Evolutionary conservation across 2,329 filamentous ascomycete genomes (phyloP).

Genomic region (Paraphaeosphaeria minitans): DNA sequence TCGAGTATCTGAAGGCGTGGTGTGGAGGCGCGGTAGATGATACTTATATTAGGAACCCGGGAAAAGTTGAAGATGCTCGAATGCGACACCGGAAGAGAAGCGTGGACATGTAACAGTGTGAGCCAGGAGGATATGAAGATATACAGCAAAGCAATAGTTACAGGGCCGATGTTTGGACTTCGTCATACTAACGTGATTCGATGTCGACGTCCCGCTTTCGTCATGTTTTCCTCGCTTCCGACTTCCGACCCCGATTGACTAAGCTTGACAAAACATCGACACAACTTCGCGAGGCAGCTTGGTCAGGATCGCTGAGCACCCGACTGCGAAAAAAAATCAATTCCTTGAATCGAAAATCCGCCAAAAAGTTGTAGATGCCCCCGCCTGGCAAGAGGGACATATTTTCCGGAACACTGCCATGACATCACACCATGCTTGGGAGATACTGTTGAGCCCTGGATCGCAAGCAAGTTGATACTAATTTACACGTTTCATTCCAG

Average conservation of each 20-base stretch:
- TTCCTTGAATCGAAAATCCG: too few relatives aligned
- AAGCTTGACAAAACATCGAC: slow-evolving; percentile 19
- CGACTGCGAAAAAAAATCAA: too few relatives aligned
- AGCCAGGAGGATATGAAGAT: background rate
- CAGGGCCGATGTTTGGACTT: slow-evolving; percentile 1
- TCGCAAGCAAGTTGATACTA: background rate
- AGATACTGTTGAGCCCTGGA: background rate
- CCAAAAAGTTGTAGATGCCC: too few relatives aligned
- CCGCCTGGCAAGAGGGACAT: too few relatives aligned
- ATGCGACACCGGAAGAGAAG: slow-evolving; percentile 2
- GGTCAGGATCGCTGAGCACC: background rate
- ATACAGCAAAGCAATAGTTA: background rate
- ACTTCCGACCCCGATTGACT: slow-evolving; percentile 10
- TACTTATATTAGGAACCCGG: background rate
- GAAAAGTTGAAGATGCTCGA: slow-evolving; percentile 1
- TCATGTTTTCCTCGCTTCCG: slow-evolving; percentile 11
- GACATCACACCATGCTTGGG: background rate
- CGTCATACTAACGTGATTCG: slow-evolving; percentile 10
- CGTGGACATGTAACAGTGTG: slow-evolving; percentile 7
- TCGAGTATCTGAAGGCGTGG: slow-evolving; percentile 1
- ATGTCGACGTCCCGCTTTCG: slow-evolving; percentile 17
- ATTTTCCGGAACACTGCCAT: too few relatives aligned
- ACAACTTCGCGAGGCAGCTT: background rate
- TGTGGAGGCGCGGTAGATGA: background rate
- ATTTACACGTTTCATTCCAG: background rate